Conservation (phyloP, 306 rosid species). For the Acmispon strigosus region DNA sequence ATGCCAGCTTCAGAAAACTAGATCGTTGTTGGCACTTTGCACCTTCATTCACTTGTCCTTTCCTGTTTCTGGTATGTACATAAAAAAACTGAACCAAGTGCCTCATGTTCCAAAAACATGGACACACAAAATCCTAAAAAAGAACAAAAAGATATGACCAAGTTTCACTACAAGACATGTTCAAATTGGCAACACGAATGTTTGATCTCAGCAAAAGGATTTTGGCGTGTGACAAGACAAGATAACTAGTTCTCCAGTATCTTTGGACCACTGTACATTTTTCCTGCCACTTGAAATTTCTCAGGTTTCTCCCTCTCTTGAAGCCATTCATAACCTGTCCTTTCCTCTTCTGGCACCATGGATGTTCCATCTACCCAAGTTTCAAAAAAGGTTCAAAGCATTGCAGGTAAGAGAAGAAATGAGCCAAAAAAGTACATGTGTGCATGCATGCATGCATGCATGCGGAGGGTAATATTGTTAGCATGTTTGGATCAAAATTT, state of each 20-base stretch:
- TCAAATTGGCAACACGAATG: background rate
- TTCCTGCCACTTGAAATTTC: slow-evolving; percentile 47
- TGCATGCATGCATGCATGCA: too few species aligned
- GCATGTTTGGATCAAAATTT: too few species aligned
- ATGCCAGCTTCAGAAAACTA: background rate
- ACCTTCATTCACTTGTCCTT: slow-evolving; percentile 19
- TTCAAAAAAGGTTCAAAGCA: background rate
- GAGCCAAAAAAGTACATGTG: background rate
- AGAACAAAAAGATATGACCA: background rate
- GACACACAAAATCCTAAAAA: background rate
- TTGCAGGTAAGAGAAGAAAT: background rate
- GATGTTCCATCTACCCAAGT: slow-evolving; percentile 41
- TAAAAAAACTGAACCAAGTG: slow-evolving; percentile 17
- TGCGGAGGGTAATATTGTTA: too few species aligned
- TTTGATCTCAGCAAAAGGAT: background rate
- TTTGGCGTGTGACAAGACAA: background rate
- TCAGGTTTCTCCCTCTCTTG: slow-evolving; percentile 61
- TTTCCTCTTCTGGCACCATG: slow-evolving; percentile 51
- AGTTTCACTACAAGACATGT: background rate
- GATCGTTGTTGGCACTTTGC: background rate
- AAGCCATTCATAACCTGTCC: slow-evolving; percentile 67
- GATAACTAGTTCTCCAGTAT: slow-evolving; percentile 32
- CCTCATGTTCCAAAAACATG: slow-evolving; percentile 22
- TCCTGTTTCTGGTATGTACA: slow-evolving; percentile 45
- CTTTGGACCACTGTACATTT: slow-evolving; percentile 55